Evolutionary conservation across 805 yeast genomes (phyloP), one percentile per base, ranked within the genome.

Genomic region (Myxozyma geophila): DNA sequence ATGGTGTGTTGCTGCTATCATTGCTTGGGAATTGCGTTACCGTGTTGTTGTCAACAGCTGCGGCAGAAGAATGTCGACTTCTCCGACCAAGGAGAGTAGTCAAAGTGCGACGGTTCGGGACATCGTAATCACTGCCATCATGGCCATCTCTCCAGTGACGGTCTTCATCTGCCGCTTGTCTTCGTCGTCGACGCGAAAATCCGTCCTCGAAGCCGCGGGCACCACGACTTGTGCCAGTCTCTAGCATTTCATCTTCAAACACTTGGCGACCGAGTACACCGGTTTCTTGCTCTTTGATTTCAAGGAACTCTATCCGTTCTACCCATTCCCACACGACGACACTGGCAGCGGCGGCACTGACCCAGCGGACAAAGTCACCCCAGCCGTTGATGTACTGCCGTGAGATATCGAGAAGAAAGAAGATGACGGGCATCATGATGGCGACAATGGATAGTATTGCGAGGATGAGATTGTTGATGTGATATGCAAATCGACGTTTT

Each of bases 281-380:
- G 66, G 77, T 76, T 54, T 81, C 76, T 66, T 87, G 90, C 36
- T 77, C 73, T 39, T 79, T 74, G 64, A 80, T 78, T 65, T 85
- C 87, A 49, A 83, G 71, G 17, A 78, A 70, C 66, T 83, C 81
- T 48, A 86, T 84, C 50, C 84, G 81, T 69, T 78, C 82, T 9
- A 85, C 74, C 87, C 90, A 85, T 74, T 87, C 90, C 88, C 89
- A 87, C 0, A 85, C 79, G 28, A 84, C 77, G 0, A 86, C 82
- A 17, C 82, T 75, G 3, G 85, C 74, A 41, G 84, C 78, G 15
- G 85, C 78, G 54, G 83, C 82, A 6, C 84, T 70, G 47, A 85
- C 79, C 2, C 82, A 77, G 12, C 80, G 70, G 4, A 83, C 75
- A 37, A 78, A 76, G 0, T 81, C 74, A 71, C 88, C 79, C 79